A percentile compares a stretch with the other conserved stretches of the same genome.
Conservation (phyloP, 2,329 filamentous ascomycete species). For the Aaosphaeria arxii region DNA sequence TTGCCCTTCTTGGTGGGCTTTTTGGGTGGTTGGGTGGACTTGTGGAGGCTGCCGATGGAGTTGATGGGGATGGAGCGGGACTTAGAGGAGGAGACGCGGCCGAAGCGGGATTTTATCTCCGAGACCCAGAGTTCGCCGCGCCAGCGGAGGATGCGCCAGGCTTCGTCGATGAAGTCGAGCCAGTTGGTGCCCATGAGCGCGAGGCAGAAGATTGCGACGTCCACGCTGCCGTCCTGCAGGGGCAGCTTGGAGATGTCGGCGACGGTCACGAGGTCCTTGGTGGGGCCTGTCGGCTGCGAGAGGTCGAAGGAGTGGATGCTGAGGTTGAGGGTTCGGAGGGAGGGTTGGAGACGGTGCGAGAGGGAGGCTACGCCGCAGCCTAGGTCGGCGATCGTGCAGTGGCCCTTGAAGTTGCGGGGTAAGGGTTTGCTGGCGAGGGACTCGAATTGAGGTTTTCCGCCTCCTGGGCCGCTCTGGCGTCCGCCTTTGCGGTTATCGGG, state of each 20-base stretch:
- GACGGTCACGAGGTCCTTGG: conserved; percentile 72
- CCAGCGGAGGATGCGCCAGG: conserved; percentile 85
- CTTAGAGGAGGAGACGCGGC: conserved; percentile 53
- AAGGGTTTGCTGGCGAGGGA: conserved; percentile 47
- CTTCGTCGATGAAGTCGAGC: conserved; percentile 94
- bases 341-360: conserved; percentile 63
- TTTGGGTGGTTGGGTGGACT: conserved; percentile 11
- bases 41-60: conserved; percentile 58
- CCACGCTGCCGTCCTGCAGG: conserved; percentile 68
- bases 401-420: conserved; percentile 64
- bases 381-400: conserved; percentile 81
- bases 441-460: background rate
- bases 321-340: conserved; percentile 66
- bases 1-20: conserved; percentile 43
- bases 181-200: conserved; percentile 99
- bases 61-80: conserved; percentile 50
- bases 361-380: conserved; percentile 91
- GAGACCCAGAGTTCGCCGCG: conserved; percentile 96
- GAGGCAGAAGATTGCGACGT: conserved; percentile 91
- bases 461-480: conserved; percentile 32
- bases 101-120: conserved; percentile 94
- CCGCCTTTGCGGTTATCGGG: conserved; percentile 36
- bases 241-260: conserved; percentile 88
- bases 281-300: conserved; percentile 69
- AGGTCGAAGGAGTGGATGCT: conserved; percentile 84